Conservation (phyloP, 2,329 filamentous ascomycete genomes). For the Drechslerella stenobrocha region DNA sequence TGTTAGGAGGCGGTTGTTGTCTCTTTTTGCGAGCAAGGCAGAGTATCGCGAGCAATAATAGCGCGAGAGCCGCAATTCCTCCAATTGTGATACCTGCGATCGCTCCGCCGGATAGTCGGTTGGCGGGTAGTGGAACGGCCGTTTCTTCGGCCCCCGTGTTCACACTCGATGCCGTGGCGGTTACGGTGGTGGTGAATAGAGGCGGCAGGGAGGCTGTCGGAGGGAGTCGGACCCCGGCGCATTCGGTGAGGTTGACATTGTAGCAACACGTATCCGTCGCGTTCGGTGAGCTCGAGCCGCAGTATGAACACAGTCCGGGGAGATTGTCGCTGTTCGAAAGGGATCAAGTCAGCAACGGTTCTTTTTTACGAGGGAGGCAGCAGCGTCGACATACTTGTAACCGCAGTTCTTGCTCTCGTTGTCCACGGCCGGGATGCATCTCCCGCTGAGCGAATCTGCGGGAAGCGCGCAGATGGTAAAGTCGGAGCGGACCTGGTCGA, state of each 20-base stretch:
- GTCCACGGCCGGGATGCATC: slow-evolving; percentile 72
- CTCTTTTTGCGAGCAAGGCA: slow-evolving; percentile 63
- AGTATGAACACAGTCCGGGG: slow-evolving; percentile 82
- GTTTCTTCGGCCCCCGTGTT: slow-evolving; percentile 51
- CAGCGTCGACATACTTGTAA: slow-evolving; percentile 60
- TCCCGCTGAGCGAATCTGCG: slow-evolving; percentile 71
- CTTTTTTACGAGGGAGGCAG: slow-evolving; percentile 59
- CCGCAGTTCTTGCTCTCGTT: slow-evolving; percentile 91
- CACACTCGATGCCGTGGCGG: slow-evolving; percentile 57
- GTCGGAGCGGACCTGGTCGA: slow-evolving; percentile 81
- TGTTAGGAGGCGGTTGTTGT: too few species aligned
- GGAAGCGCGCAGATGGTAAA: slow-evolving; percentile 87
- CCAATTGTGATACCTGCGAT: slow-evolving; percentile 92
- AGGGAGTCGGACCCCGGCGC: slow-evolving; percentile 75
- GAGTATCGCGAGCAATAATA: slow-evolving; percentile 72
- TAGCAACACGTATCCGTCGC: slow-evolving; percentile 95
- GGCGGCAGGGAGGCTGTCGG: slow-evolving; percentile 71
- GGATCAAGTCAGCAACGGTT: slow-evolving; percentile 53
- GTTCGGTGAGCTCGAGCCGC: slow-evolving; percentile 78
- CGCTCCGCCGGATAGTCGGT: slow-evolving; percentile 74
- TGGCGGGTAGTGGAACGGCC: slow-evolving; percentile 50
- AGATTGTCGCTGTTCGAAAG: slow-evolving; percentile 58
- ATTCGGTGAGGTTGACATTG: slow-evolving; percentile 73
- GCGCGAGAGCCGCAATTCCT: slow-evolving; percentile 68
- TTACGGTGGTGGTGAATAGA: slow-evolving; percentile 61